Base-by-base conservation (phyloP, 2,329 filamentous ascomycete species). In the Bipolaris zeicola region DNA sequence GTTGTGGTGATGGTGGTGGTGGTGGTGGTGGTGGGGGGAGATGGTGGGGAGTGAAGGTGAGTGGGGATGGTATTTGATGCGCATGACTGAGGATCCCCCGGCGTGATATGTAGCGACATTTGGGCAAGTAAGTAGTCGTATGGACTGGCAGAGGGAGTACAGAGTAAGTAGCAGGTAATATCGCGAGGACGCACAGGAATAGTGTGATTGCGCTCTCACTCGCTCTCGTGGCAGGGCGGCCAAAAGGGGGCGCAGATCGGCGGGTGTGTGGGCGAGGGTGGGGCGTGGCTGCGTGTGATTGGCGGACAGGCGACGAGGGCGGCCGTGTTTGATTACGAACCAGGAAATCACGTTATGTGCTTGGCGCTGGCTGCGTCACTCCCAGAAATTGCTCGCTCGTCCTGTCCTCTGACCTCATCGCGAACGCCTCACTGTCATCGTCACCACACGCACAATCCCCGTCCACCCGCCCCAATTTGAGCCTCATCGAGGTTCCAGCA, bases 351-450 rank as follows among this genome's bases (percentile, higher is more conserved):
- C 69, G 68, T 72, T 67, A 70, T 62, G 20, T 42, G 24, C 68
- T 69, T 70, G 66, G 65, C 66, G 51, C 24, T 52, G 55, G 64
- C 65, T 69, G 65, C 65, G 66, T 67, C 67, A 66, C 65, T 67
- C 62, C 63, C 66, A 69, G 63, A 68, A 69, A 70, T 70, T 69
- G 65, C 65, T 68, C 61, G 58, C 65, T 67, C 63, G 60, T 63
- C 66, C 65, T 68, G 65, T 63, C 69, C 68, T 67, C 69, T 71
- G 69, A 73, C 69, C 69, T 73, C 70, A 73, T 73, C 68, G 66
- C 65, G 62, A 70, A 69, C 68, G 69, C 69, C 69, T 67, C 66
- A 70, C 62, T 64, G 67, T 72, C 68, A 71, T 71, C 69, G 62
- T 64, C 62, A 64, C 66, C 66, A 61, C 62, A 56, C 68, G 62